These are phyloP conservation scores for Globisporangium nodosum DNA, from an alignment of 352 stramenopile genomes.

Conservation along the genomic window DNA sequence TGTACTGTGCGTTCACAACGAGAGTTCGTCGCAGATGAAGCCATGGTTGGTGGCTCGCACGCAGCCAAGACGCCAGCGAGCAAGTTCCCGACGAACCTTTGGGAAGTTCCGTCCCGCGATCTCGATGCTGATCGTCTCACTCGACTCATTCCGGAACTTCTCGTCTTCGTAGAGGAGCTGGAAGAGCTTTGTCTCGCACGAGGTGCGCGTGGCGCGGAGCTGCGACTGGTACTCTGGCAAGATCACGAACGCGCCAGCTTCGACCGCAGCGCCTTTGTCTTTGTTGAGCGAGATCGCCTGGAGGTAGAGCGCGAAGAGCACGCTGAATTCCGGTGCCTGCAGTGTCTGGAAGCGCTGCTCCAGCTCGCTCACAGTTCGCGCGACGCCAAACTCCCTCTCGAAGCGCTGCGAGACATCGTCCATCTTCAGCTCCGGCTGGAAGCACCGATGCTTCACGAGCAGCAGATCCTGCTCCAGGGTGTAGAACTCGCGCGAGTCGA, in stretches of 20 bases:
- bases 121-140: conserved; percentile 46
- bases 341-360: conserved; percentile 33
- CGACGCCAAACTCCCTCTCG: conserved; percentile 33
- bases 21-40: background rate
- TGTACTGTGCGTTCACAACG: conserved; percentile 24
- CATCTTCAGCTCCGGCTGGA: conserved; percentile 34
- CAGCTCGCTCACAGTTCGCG: conserved; percentile 28
- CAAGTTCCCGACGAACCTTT: conserved; percentile 23
- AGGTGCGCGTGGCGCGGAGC: conserved; percentile 41
- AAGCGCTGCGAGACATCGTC: conserved; percentile 36
- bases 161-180: conserved; percentile 62
- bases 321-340: conserved; percentile 26
- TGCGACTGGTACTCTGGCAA: conserved; percentile 43
- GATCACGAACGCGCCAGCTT: conserved; percentile 19
- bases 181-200: conserved; percentile 54
- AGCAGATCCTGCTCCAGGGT: conserved; percentile 52
- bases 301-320: conserved; percentile 50
- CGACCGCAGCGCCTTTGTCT: conserved; percentile 22
- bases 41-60: background rate
- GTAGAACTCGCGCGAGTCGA: conserved; percentile 36
- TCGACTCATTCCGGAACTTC: conserved; percentile 37
- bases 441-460: conserved; percentile 53
- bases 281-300: conserved; percentile 30
- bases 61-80: background rate
- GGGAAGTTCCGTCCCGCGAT: conserved; percentile 53